These are phyloP conservation scores for Acer negundo DNA, from an alignment of 345 rosid species.

Conservation along the genomic window DNA sequence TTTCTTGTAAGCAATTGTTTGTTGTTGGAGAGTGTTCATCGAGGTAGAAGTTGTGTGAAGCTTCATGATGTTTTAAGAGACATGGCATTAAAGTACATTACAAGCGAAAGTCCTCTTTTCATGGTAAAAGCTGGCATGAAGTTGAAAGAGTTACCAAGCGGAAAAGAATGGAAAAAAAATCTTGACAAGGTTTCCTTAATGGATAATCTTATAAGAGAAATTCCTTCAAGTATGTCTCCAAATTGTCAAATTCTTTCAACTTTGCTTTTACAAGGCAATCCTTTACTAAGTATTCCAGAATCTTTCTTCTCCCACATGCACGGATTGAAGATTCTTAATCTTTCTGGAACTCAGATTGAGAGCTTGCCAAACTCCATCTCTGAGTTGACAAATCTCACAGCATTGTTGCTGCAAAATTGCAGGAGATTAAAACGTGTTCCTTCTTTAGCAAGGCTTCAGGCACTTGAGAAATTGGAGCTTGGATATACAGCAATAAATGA, in stretches of 20 bases:
- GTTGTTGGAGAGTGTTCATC: constrained; percentile 9
- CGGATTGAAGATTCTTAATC: constrained; percentile 21
- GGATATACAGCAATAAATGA: neutral
- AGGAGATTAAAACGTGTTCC: neutral
- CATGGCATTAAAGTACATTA: constrained; percentile 24
- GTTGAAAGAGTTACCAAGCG: constrained; percentile 3
- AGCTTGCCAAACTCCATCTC: constrained; percentile 15
- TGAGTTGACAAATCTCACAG: neutral
- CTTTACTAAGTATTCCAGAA: neutral
- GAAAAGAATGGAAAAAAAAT: constrained; percentile 13
- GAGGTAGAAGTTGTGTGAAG: neutral
- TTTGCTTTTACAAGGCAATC: neutral
- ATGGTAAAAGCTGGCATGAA: constrained; percentile 7
- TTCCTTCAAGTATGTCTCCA: too few species aligned
- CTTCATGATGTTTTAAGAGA: constrained; percentile 34
- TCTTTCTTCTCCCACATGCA: constrained; percentile 15
- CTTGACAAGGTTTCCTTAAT: constrained; percentile 22
- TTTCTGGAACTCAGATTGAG: neutral
- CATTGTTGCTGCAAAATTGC: constrained; percentile 1
- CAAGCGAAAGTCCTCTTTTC: neutral
- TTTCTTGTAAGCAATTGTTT: neutral
- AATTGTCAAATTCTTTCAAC: too few species aligned
- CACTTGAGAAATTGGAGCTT: neutral
- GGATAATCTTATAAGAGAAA: neutral
- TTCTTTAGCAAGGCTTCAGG: neutral